Evolutionary conservation across 2,329 filamentous ascomycete species (phyloP).

Genomic region (Aspergillus sp.): DNA sequence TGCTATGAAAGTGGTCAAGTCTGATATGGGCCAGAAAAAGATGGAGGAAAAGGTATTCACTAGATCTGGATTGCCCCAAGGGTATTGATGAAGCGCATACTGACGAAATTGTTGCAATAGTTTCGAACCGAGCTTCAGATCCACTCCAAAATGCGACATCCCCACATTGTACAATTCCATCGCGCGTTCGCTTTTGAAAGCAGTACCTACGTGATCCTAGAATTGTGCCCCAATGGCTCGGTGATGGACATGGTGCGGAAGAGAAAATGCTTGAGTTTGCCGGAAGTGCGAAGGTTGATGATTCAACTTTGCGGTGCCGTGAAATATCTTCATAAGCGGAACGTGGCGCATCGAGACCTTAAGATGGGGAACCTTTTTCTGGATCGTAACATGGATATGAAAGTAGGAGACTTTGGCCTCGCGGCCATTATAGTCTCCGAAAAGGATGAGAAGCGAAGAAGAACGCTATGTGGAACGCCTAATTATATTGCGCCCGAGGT

Average conservation of each 20-base stretch:
- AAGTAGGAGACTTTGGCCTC: conserved; percentile 94
- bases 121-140: conserved; percentile 87
- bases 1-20: conserved; percentile 48
- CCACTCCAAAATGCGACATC: conserved; percentile 94
- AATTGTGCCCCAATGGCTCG: conserved; percentile 91
- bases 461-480: conserved; percentile 91
- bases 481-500: conserved; percentile 99
- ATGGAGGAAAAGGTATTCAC: conserved; percentile 46
- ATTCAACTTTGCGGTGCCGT: conserved; percentile 94
- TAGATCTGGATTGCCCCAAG: neutral
- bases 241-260: conserved; percentile 97
- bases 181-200: conserved; percentile 86
- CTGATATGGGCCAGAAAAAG: conserved; percentile 47
- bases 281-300: conserved; percentile 89
- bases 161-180: conserved; percentile 93
- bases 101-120: conserved; percentile 31
- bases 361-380: conserved; percentile 99
- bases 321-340: conserved; percentile 94
- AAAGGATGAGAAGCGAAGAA: conserved; percentile 79
- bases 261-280: conserved; percentile 82
- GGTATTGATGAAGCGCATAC: neutral
- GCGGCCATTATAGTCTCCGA: conserved; percentile 88
- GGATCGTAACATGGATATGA: conserved; percentile 92
- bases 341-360: conserved; percentile 92
- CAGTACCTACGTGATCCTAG: conserved; percentile 89